Conservation (phyloP, 495 filamentous ascomycete species). For the Sphaerosporella brunnea region DNA sequence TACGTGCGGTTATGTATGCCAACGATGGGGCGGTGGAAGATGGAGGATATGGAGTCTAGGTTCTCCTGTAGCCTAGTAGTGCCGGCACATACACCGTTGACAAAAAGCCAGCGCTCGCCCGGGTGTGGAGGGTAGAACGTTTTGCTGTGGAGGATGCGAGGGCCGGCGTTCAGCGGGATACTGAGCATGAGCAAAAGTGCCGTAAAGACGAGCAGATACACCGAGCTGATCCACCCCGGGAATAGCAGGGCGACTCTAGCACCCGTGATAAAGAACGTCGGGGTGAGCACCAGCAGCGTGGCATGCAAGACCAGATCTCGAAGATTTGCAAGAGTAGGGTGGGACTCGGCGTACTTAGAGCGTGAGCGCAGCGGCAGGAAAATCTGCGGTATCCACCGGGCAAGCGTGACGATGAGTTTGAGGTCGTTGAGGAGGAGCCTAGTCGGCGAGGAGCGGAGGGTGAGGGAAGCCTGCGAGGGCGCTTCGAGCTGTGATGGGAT, state of each 20-base stretch:
- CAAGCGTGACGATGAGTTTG: conserved; percentile 15
- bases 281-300: conserved; percentile 1
- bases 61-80: conserved; percentile 32
- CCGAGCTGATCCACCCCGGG: conserved; percentile 14
- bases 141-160: conserved; percentile 15
- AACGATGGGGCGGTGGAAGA: conserved; percentile 53
- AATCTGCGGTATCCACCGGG: conserved; percentile 17
- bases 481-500: conserved; percentile 21
- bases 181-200: conserved; percentile 8
- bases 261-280: conserved; percentile 1
- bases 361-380: conserved; percentile 11
- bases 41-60: conserved; percentile 51
- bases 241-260: neutral
- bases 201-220: conserved; percentile 13
- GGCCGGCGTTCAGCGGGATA: conserved; percentile 11
- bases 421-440: conserved; percentile 19
- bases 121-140: conserved; percentile 8
- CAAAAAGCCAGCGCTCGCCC: conserved; percentile 55
- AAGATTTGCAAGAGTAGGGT: neutral
- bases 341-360: neutral
- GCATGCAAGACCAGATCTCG: neutral
- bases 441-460: conserved; percentile 17
- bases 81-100: conserved; percentile 40
- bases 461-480: conserved; percentile 12
- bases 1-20: conserved; percentile 75